Evolutionary conservation across 306 rosid genomes (phyloP), one percentile per base, ranked within the genome.

Genomic region (Pterocarpus macrocarpus): DNA sequence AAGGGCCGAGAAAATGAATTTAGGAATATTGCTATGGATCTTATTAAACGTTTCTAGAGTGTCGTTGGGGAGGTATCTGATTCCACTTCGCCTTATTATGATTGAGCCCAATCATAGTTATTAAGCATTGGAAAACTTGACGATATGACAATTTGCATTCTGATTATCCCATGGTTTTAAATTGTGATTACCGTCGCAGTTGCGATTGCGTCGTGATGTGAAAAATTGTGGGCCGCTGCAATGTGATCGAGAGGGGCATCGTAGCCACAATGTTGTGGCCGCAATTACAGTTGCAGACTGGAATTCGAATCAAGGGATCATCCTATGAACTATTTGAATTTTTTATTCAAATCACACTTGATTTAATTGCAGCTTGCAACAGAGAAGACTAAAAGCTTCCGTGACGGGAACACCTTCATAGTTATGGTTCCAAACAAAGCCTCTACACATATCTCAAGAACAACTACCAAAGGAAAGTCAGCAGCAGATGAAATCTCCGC

Each of bases 1-100:
- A 96, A 96, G 89, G 64, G 99, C 44, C 97, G 98, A 73, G 94
- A 96, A 88, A 93, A 94, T 38, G 97, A 92, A 80, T 96, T 96
- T 87, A 92, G 97, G 76, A 94, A 96, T 83, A 90, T 77, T 7
- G 99, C 99, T n/a, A 88, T 93, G 12, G 95, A 84, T 90, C 97
- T 96, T 72, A 69, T 96, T 85, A 92, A 41, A 87, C 93, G 98
- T 36, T 96, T 96, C 72, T 98, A 90, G 83, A 85, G 84, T 74
- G 99, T 92, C 73, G 76, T 96, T 70, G 99, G 98, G 79, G 97
- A 96, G 99, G 99, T 96, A 90, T 59, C 76, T 71, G 77, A 69
- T 66, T 32, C 62, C 8, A n/a, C 73, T 69, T 63, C 52, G 45
- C 69, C 28, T 22, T 38, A 64, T 76, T 56, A 39, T 67, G 67